Conservation (phyloP, 2,329 filamentous ascomycete species). For the Neonectria coccinea region DNA sequence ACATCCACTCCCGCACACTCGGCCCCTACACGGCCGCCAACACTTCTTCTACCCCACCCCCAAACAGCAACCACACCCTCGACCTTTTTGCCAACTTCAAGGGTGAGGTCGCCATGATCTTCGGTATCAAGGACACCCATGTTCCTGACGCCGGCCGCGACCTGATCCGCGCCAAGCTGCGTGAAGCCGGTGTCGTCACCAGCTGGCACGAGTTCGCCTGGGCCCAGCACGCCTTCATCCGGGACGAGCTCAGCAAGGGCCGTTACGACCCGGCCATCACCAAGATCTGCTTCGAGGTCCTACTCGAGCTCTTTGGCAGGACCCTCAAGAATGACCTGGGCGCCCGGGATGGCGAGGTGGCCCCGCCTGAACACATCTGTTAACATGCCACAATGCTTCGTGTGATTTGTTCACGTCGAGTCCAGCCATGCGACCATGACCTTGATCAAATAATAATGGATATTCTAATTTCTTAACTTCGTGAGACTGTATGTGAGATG, state of each 20-base stretch:
- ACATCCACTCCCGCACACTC: conserved; percentile 84
- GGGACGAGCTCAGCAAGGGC: conserved; percentile 93
- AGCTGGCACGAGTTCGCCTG: conserved; percentile 92
- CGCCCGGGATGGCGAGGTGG: conserved; percentile 68
- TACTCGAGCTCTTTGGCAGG: conserved; percentile 86
- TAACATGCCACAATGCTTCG: conserved; percentile 50
- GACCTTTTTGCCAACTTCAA: conserved; percentile 74
- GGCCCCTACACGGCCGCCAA: conserved; percentile 69
- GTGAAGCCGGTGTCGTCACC: conserved; percentile 79
- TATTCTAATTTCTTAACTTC: conserved; percentile 46
- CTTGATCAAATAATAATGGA: conserved; percentile 38
- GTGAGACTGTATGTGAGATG: conserved; percentile 38
- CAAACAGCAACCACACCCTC: conserved; percentile 62
- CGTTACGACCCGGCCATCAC: conserved; percentile 89
- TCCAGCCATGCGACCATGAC: conserved; percentile 6
- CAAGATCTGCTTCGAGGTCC: conserved; percentile 90
- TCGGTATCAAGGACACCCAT: conserved; percentile 91
- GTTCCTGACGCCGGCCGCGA: conserved; percentile 86
- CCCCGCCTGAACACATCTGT: conserved; percentile 79
- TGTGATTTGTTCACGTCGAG: conserved; percentile 10
- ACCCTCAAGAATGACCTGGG: conserved; percentile 85
- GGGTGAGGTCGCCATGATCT: conserved; percentile 90
- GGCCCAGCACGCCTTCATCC: conserved; percentile 94
- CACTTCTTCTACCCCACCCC: conserved; percentile 53
- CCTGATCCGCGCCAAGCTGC: conserved; percentile 83